Base-by-base conservation (phyloP, 768 basidiomycete species). In the Pulveroboletus sp. region DNA sequence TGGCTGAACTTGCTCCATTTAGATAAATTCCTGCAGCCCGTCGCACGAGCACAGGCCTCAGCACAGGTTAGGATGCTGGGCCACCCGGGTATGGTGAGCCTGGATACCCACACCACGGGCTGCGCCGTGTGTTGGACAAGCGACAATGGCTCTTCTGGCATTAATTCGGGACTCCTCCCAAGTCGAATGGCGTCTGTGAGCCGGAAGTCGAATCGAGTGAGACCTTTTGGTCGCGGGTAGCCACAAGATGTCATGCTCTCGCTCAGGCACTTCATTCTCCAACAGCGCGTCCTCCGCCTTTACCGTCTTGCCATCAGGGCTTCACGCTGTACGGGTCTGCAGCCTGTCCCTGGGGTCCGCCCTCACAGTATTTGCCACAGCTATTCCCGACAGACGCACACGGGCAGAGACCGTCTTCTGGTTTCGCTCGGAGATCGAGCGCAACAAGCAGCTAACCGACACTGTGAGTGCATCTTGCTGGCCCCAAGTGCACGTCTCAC, bases 261-360 rank as follows among this genome's bases (percentile, higher is more conserved):
- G 31, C 77, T 90, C 66, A 85, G 76, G 68, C 86, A 89, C 68
- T 91, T 89, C 61, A 14, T 91, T 59, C 76, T 90, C 50, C 77
- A 76, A 51, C 78, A 82, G 53, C 71, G 77, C 60, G 81, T 77
- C 17, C 61, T 89, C 40, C 64, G 71, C 54, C 70, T 89, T 41
- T 89, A 89, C 68, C 79, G 86, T 49, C 65, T 73, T 46, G 77
- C 80, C n/a, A 75, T 89, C 56, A 81, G 88, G 43, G 81, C 85
- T 9, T 81, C 85, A 8, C 75, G 77, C 74, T 74, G 89, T 87
- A 60, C 55, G 67, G 60, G 28, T 30, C 48, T n/a, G 26, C n/a
- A 33, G 18, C 30, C 28, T 35, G 28, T 26, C 14, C 17, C 38
- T 27, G 0, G 11, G 39, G 36, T 38, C 15, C 18, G 7, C 24